These are phyloP conservation scores for Anthracocystis walkeri DNA, from an alignment of 1,284 basidiomycete species.

Conservation along the genomic window DNA sequence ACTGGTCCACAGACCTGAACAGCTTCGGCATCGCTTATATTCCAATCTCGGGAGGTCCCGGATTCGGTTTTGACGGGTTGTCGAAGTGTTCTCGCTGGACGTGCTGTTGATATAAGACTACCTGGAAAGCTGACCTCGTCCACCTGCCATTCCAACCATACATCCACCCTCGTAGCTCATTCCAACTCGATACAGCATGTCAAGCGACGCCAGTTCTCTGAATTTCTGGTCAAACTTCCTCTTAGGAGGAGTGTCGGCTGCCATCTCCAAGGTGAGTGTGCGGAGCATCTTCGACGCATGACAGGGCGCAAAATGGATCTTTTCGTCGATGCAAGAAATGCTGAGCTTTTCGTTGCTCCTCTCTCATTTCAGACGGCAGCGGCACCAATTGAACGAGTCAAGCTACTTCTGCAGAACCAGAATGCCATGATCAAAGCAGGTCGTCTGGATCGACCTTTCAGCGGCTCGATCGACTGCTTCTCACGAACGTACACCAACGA, in stretches of 20 bases:
- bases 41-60: too few relatives aligned
- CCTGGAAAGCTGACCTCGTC: too few relatives aligned
- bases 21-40: too few relatives aligned
- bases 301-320: too few relatives aligned
- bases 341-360: too few relatives aligned
- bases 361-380: constrained; percentile 60
- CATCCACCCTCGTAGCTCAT: background rate
- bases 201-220: background rate
- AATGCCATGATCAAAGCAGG: constrained; percentile 70
- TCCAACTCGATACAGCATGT: background rate
- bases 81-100: too few relatives aligned
- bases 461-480: constrained; percentile 70
- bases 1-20: too few relatives aligned
- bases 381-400: constrained; percentile 70
- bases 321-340: too few relatives aligned
- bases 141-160: background rate
- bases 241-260: background rate
- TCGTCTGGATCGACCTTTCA: constrained; percentile 68
- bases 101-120: too few relatives aligned
- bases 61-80: too few relatives aligned
- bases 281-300: too few relatives aligned
- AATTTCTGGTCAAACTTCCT: background rate
- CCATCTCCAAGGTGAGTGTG: background rate
- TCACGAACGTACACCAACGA: constrained; percentile 69
- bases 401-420: constrained; percentile 70